These are phyloP conservation scores for Pseudogymnoascus pannorum DNA, from an alignment of 2,329 filamentous ascomycete genomes.

Conservation along the genomic window DNA sequence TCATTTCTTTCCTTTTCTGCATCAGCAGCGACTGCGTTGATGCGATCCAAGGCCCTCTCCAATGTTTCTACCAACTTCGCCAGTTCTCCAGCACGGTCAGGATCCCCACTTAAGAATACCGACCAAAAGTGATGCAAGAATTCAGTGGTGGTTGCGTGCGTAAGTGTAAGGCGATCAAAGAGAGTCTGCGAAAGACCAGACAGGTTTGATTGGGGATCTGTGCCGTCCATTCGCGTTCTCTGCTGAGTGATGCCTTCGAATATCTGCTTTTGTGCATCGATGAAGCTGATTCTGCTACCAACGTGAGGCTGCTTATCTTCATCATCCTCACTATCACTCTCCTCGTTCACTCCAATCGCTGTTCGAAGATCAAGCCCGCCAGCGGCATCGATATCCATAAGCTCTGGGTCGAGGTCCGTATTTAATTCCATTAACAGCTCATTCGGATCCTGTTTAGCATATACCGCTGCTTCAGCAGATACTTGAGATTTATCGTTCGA, in stretches of 20 bases:
- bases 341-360: slow-evolving; percentile 62
- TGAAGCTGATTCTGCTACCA: slow-evolving; percentile 61
- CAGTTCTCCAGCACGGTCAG: slow-evolving; percentile 72
- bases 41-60: slow-evolving; percentile 66
- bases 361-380: slow-evolving; percentile 53
- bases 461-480: slow-evolving; percentile 37
- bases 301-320: slow-evolving; percentile 50
- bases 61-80: slow-evolving; percentile 77
- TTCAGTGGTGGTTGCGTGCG: slow-evolving; percentile 88
- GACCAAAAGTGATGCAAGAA: slow-evolving; percentile 98
- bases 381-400: slow-evolving; percentile 40
- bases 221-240: slow-evolving; percentile 50
- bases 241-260: slow-evolving; percentile 57
- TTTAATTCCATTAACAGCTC: slow-evolving; percentile 60
- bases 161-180: slow-evolving; percentile 60
- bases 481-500: slow-evolving; percentile 44
- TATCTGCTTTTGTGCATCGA: slow-evolving; percentile 58
- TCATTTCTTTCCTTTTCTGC: slow-evolving; percentile 68
- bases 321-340: slow-evolving; percentile 61
- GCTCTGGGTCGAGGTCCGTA: slow-evolving; percentile 46
- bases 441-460: slow-evolving; percentile 61
- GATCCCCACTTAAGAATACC: slow-evolving; percentile 81
- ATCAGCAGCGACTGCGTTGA: slow-evolving; percentile 70
- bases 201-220: slow-evolving; percentile 21
- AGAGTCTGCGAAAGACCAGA: slow-evolving; percentile 41